phyloP scores from a whole-genome alignment of 176 grass and related monocot species.

The Oryza australiensis region DNA sequence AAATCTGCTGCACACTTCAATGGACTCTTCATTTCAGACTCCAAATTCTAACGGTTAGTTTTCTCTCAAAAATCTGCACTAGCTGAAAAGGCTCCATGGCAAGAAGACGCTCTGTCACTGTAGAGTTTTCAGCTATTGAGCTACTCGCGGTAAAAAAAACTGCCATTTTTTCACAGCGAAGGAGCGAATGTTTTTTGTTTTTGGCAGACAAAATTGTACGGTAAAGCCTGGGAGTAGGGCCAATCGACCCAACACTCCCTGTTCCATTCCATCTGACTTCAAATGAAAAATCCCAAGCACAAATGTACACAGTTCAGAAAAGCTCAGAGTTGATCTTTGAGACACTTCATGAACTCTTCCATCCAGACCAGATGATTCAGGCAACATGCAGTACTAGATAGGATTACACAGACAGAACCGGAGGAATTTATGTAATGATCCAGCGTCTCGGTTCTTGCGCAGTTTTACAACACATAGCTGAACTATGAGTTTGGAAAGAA shows the following conservation, averaged over 20 bases:
- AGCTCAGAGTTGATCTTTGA: not conserved
- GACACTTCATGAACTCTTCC: not conserved
- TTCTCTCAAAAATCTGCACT: too few species aligned
- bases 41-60: too few species aligned
- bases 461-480: conserved; percentile 35
- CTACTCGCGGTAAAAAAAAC: not conserved
- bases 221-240: conserved; percentile 37
- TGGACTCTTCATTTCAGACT: too few species aligned
- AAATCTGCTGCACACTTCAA: too few species aligned
- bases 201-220: conserved; percentile 1
- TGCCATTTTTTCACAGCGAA: not conserved
- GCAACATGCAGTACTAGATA: not conserved
- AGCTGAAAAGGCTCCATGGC: too few species aligned
- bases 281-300: not conserved
- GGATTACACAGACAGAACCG: not conserved
- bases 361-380: not conserved
- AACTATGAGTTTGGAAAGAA: conserved; percentile 34
- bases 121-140: not conserved
- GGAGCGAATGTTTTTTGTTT: too few species aligned
- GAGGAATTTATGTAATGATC: conserved; percentile 2
- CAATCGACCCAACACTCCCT: not conserved
- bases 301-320: not conserved
- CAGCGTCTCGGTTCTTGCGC: conserved; percentile 3
- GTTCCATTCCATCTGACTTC: not conserved
- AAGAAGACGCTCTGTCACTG: too few species aligned